Evolutionary conservation across 108 stramenopile genomes (phyloP), one percentile per base, ranked within the genome.

Genomic region (Bacterosira constricta): DNA sequence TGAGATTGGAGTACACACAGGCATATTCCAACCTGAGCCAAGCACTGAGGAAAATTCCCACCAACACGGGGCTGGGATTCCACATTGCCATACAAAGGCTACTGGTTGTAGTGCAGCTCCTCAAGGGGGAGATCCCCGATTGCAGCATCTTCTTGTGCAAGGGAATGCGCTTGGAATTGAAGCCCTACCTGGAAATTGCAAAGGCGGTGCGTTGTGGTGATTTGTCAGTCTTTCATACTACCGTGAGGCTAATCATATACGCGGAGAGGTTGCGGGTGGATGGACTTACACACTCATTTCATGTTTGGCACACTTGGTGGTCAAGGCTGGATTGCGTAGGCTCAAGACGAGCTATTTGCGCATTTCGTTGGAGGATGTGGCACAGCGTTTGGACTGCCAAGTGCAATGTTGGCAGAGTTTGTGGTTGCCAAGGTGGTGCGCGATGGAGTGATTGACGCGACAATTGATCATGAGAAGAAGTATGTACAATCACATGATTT

Each of bases 401-500:
- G 78, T 34, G 90, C 91, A 4, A 79, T 69, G 11, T 88, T 91
- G 39, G 98, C 99, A 11, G 98, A 99, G 77, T 97, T 94, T 69
- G 95, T 98, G 31, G 96, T 96, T 34, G 96, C 98, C 59, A 98
- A 98, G 88, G 98, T 97, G 13, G 97, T 99, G 23, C 66, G 95
- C 17, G 99, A 99, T 83, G 99, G 99, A 18, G 98, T 99, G 0
- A 89, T 99, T 65, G 97, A 99, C 62, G 99, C 97, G n/a, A 92
- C 93, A 10, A 94, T 99, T 72, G 95, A 99, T 83, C 98, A 97
- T 73, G 93, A 93, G 35, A 89, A 86, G 36, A 88, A 88, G 25
- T 96, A 86, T 78, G 80, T 99, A 12, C 88, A 89, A 47, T 85
- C 88, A 50, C 91, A 96, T 65, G 99, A 98, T 58, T 85, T 96